phyloP scores from a whole-genome alignment of 2,329 filamentous ascomycete genomes.

The Colletotrichum cereale region DNA sequence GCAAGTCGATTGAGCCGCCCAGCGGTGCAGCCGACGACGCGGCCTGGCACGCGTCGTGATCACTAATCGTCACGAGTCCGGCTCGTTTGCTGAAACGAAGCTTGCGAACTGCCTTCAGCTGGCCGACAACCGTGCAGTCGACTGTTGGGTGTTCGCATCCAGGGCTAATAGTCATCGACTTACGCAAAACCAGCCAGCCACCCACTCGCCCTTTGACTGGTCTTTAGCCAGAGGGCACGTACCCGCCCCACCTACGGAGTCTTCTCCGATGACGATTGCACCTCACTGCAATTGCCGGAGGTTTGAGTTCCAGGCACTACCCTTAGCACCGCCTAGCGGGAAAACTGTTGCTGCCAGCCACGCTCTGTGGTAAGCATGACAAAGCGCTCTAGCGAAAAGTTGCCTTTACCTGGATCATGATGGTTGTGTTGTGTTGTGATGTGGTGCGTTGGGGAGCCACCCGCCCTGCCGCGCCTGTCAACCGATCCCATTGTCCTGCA shows the following conservation, averaged over 20 bases:
- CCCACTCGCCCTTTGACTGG: neutral
- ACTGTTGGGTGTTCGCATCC: neutral
- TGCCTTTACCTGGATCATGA: neutral
- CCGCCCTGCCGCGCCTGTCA: neutral
- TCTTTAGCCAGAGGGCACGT: neutral
- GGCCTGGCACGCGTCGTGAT: neutral
- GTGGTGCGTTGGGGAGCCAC: neutral
- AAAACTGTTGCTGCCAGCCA: neutral
- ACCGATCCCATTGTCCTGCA: neutral
- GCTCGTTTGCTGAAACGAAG: neutral
- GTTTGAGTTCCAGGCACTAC: constrained; percentile 15
- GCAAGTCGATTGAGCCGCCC: neutral
- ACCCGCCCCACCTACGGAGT: neutral
- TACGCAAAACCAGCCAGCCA: constrained; percentile 11
- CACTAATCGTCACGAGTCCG: neutral
- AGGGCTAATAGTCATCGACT: neutral
- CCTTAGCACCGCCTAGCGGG: neutral
- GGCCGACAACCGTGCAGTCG: neutral
- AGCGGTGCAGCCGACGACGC: neutral
- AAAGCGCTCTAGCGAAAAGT: constrained; percentile 9
- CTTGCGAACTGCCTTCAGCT: neutral
- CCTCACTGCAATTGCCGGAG: neutral
- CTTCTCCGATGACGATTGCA: constrained; percentile 1
- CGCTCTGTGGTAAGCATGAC: constrained; percentile 26
- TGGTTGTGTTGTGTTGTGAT: too few relatives aligned